Evolutionary conservation across 2,329 filamentous ascomycete genomes (phyloP), one percentile per base, ranked within the genome.

Genomic region (Thielaviopsis euricoi): DNA sequence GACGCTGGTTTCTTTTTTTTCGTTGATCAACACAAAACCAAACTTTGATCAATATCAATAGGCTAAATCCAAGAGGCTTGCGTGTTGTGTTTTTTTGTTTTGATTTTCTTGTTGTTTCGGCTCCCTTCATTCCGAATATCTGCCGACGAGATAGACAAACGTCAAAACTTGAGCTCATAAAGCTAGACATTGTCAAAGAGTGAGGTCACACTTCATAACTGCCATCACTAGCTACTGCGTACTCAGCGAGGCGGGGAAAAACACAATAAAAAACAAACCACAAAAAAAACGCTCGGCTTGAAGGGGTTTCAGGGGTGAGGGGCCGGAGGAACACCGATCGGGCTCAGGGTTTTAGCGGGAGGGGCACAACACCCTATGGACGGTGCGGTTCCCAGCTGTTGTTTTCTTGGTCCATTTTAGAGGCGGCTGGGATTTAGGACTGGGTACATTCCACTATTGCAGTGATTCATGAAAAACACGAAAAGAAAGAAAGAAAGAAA

Each of bases 321-420:
- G 53, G 53, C 58, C 58, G 58, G 58, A 59, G 58, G 53, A 59
- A 21, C 58, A 59, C 58, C 58, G 58, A 59, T 56, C 53, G 46
- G 33, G 21, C 25, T 53, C 58, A 56, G 58, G 58, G 58, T 59
- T 59, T 33, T 25, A 33, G 52, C 26, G 33, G 26, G 26, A 21
- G 37, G 37, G 37, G 37, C 37, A 43, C 15, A 43, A 43, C 17
- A 43, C 15, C 37, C n/a, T 22, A 48, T 21, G 50, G 21, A 53
- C 33, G 56, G 29, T 13, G 22, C 29, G 13, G 29, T n/a, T 26
- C 29, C 52, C n/a, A 21, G 19, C 52, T n/a, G n/a, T n/a, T 29
- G 25, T 54, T 54, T 40, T 54, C 15, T 21, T 40, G 25, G 5
- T 5, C 10, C 3, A 15, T 43, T 17, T 43, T 43, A 10, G 2